These are phyloP conservation scores for Brassica rapa DNA, from an alignment of 345 rosid species.

Conservation along the genomic window DNA sequence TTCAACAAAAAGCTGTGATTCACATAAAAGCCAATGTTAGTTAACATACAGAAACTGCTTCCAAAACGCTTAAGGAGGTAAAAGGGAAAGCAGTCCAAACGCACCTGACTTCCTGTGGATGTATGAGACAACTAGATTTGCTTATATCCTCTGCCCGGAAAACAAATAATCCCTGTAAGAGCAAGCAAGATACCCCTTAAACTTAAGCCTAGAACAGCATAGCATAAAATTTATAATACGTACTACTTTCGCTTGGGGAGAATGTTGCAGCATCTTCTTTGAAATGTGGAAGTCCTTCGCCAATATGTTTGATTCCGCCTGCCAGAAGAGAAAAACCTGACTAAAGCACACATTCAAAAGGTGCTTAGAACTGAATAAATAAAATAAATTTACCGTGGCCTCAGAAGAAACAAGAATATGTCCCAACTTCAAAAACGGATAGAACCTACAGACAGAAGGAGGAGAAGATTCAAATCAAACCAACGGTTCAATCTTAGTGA, in stretches of 20 bases:
- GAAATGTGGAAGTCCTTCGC: constrained; percentile 60
- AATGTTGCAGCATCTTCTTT: constrained; percentile 41
- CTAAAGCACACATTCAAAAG: constrained; percentile 19
- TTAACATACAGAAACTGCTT: constrained; percentile 4
- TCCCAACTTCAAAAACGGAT: constrained; percentile 71
- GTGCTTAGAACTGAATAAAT: neutral
- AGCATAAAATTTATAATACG: constrained; percentile 27
- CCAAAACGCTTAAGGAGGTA: neutral
- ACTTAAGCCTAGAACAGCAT: neutral
- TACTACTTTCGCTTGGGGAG: constrained; percentile 55
- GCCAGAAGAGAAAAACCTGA: constrained; percentile 25
- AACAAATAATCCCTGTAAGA: constrained; percentile 68
- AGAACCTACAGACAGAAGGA: constrained; percentile 57
- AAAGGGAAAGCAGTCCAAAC: constrained; percentile 27
- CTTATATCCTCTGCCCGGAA: constrained; percentile 60
- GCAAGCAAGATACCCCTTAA: neutral
- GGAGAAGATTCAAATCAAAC: constrained; percentile 2
- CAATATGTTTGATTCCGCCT: constrained; percentile 65
- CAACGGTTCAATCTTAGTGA: neutral
- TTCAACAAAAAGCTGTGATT: constrained; percentile 71
- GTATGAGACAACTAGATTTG: constrained; percentile 76
- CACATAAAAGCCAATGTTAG: constrained; percentile 24
- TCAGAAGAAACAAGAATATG: constrained; percentile 56
- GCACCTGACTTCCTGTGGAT: constrained; percentile 82
- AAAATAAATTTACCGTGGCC: constrained; percentile 53